Evolutionary conservation across 2,329 filamentous ascomycete genomes (phyloP).

Genomic region (Penicillium sp.): DNA sequence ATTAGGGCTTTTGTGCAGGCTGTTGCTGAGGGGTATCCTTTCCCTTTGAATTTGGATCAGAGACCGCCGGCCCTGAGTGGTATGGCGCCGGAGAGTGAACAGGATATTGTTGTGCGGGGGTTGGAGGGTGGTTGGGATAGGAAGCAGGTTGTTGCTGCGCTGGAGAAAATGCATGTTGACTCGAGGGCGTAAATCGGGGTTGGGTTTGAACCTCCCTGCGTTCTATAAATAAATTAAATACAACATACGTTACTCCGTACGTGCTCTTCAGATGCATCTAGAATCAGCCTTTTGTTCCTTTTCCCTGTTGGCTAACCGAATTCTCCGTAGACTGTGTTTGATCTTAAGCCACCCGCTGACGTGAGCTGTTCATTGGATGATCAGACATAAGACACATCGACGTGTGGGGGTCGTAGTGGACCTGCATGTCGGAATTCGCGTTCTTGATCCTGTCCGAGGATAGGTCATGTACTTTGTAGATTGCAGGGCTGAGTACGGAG

Average conservation of each 20-base stretch:
- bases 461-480: neutral
- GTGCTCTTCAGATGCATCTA: neutral
- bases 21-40: constrained; percentile 59
- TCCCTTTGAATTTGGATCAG: constrained; percentile 61
- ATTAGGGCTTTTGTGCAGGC: constrained; percentile 51
- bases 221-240: neutral
- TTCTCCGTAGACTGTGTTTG: neutral
- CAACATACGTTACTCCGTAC: neutral
- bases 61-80: constrained; percentile 55
- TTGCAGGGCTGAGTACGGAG: neutral
- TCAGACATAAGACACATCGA: neutral
- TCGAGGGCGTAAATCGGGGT: constrained; percentile 20
- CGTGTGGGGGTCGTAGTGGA: constrained; percentile 3
- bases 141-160: constrained; percentile 41
- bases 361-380: neutral
- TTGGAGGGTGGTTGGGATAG: constrained; percentile 45
- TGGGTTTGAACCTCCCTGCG: neutral
- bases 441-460: neutral
- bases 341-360: constrained; percentile 3
- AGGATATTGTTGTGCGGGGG: constrained; percentile 50
- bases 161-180: constrained; percentile 42
- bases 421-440: neutral
- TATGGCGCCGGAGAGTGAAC: constrained; percentile 61
- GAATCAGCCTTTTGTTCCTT: neutral
- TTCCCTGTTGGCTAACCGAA: neutral